Conservation (phyloP, 179 eudicot species). For the Carnegiea gigantea region DNA sequence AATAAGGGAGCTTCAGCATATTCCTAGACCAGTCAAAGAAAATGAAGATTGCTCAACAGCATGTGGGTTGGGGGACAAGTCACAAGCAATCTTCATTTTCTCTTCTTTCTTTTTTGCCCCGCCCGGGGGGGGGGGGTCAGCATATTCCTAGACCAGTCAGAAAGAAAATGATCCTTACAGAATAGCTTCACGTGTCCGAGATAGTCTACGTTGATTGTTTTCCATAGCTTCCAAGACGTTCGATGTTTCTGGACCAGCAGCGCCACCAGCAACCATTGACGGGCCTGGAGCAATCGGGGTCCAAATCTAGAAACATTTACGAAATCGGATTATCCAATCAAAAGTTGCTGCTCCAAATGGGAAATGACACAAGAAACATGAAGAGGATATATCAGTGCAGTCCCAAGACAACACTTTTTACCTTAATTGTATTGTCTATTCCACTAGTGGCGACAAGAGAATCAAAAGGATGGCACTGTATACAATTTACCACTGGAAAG, state of each 20-base stretch:
- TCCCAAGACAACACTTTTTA: constrained; percentile 20
- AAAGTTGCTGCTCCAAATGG: background rate
- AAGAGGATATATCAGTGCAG: background rate
- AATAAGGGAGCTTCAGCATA: background rate
- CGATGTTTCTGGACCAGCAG: constrained; percentile 63
- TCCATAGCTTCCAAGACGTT: constrained; percentile 76
- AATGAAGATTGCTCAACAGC: background rate
- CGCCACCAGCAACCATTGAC: constrained; percentile 65
- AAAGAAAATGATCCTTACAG: constrained; percentile 47
- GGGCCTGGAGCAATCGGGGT: constrained; percentile 72
- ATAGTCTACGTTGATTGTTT: constrained; percentile 67
- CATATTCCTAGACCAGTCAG: background rate
- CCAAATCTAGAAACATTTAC: constrained; percentile 66
- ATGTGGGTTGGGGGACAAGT: background rate
- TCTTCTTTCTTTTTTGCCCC: background rate
- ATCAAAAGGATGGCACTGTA: constrained; percentile 94
- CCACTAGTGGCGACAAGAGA: constrained; percentile 94
- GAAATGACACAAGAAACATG: background rate
- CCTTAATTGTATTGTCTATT: constrained; percentile 91
- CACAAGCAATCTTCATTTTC: background rate
- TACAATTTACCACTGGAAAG: constrained; percentile 85
- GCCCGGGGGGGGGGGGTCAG: background rate
- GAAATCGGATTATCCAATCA: background rate
- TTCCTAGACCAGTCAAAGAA: background rate
- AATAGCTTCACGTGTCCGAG: constrained; percentile 64